Base-by-base conservation (phyloP, 805 yeast species). In the Zygotorulaspora danielsina region DNA sequence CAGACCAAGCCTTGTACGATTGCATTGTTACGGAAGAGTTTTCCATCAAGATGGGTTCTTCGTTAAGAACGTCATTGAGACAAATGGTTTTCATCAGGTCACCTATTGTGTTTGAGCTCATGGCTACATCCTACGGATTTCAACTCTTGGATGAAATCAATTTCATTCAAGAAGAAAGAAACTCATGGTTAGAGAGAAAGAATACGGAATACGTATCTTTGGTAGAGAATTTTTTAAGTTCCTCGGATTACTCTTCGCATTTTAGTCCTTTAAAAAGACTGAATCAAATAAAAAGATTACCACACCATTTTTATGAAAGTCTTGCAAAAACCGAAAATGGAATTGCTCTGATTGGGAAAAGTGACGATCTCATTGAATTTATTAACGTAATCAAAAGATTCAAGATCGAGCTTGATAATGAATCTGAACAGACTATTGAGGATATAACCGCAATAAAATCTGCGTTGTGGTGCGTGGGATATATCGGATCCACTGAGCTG, bases 401-500 rank as follows among this genome's bases (percentile, higher is more conserved):
- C 49, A 51, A 62, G 0, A 36, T 34, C 15, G 50, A 51, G 19
- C 20, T 46, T 11, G 41, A 37, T 5, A 46, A 53, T 13, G 46
- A 46, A 6, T 34, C 59, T 4, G 54, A 50, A 27, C 45, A 49
- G 18, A 51, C 46, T 6, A 41, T 37, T 3, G 70, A 64, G 15
- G 65, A 64, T 4, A 68, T 69, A 5, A 61, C 66, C 6, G 72
- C 71, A 45, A 59, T 90, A 18, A 86, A 85, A 54, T 84, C 89
- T 8, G 76, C 82, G 22, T 52, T 90, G 24, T 90, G 97, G 97
- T 80, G 94, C 1, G 69, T 86, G 22, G 97, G 96, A 0, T 79
- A 81, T 51, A 78, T 89, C 20, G 89, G 89, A 2, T 75, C 88
- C 1, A 75, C 87, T 1, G 73, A 73, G 7, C 64, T 72, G 36